Conservation (phyloP, 768 basidiomycete genomes). For the Auriculariales sp. region DNA sequence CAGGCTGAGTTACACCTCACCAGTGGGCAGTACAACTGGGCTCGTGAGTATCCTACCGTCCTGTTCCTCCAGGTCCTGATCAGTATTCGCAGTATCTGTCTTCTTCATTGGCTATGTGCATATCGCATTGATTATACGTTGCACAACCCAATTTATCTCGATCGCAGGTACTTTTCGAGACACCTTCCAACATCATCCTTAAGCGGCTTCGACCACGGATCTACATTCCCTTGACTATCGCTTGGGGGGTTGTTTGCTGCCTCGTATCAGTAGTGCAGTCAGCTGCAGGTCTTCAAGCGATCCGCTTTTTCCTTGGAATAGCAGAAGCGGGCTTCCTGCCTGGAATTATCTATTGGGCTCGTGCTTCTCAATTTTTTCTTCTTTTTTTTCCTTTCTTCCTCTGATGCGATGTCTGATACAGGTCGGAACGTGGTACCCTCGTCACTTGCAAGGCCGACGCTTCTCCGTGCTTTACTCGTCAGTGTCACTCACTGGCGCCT, state of each 20-base stretch:
- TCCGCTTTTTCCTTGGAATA: constrained; percentile 24
- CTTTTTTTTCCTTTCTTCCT: constrained; percentile 5
- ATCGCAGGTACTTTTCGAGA: constrained; percentile 20
- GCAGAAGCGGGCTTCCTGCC: constrained; percentile 21
- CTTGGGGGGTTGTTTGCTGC: constrained; percentile 18
- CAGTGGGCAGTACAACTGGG: constrained; percentile 6
- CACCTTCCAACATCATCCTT: constrained; percentile 14
- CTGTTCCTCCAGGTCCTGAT: constrained; percentile 17
- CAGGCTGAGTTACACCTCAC: constrained; percentile 12
- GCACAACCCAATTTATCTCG: constrained; percentile 17
- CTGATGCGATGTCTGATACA: too few relatives aligned
- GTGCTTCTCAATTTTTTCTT: neutral
- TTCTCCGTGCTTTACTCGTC: constrained; percentile 12
- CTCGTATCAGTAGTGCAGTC: constrained; percentile 13
- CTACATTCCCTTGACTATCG: too few relatives aligned
- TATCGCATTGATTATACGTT: too few relatives aligned
- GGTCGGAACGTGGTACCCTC: constrained; percentile 15
- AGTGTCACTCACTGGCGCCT: constrained; percentile 22
- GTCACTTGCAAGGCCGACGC: constrained; percentile 6
- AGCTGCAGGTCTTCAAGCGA: constrained; percentile 9
- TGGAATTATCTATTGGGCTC: neutral
- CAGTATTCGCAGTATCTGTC: constrained; percentile 12
- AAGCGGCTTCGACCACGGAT: constrained; percentile 8
- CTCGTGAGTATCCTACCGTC: constrained; percentile 17
- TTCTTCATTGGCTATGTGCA: constrained; percentile 11